Evolutionary conservation across 2,329 filamentous ascomycete genomes (phyloP), one percentile per base, ranked within the genome.

Genomic region (Podosphaera xanthii): DNA sequence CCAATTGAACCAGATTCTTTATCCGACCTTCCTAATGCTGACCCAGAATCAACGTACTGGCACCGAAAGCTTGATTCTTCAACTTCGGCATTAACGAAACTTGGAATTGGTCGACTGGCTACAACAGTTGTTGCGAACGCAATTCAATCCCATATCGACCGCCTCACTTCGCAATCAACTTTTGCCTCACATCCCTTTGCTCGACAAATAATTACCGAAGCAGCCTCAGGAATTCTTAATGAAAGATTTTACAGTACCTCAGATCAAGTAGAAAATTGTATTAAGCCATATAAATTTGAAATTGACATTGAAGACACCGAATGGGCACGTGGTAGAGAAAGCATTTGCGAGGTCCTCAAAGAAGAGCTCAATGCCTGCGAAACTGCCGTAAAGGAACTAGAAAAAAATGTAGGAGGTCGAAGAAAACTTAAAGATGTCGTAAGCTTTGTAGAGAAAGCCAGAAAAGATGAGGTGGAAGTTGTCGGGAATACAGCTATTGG

Each of bases 271-370:
- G 92, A 98, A 71, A 97, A 97, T 69, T 98, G 91, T 69, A 94
- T 98, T 72, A 98, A 98, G 71, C 92, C 94, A 0, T 98, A 91
- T 75, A 98, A 98, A 70, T 97, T 91, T 65, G 89, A 96, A 62
- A 94, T 98, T 60, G 92, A 98, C 66, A 83, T 98, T 52, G 88
- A 95, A 67, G 86, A 90, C 46, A 77, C 82, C 6, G 94, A 98
- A 70, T 98, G 92, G 92, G 71, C 76, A 2, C 81, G 86, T 61
- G 90, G 89, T 0, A 78, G 91, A 58, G 89, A 95, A 53, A 92
- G 94, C 65, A 84, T 91, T 0, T 78, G 81, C 46, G 77, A 76
- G 7, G 82, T 92, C 0, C 73, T 98, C n/a, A 94, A 94, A 70
- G 83, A 84, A 57, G 92, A 98, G 70, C 76, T 98, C 3, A 78